Percentiles rank a stretch among this genome's conserved stretches.
These are phyloP conservation scores for Aristolochia californica DNA, from an alignment of 164 flowering plant species.

Conservation along the genomic window DNA sequence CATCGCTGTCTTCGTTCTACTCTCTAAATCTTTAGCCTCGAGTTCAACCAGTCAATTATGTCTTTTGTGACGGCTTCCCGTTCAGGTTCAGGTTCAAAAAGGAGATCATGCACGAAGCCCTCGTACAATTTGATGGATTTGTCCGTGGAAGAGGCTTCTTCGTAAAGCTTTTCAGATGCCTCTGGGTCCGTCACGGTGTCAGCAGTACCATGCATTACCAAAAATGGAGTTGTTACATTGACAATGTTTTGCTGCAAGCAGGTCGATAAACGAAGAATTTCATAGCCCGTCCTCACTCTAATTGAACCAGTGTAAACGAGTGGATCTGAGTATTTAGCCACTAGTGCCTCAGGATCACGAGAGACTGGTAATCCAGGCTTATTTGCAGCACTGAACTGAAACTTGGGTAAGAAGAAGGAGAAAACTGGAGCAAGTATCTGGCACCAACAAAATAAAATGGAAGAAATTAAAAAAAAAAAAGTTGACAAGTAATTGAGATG, in stretches of 20 bases:
- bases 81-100: constrained; percentile 86
- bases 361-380: constrained; percentile 58
- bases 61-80: constrained; percentile 32
- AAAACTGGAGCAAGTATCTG: constrained; percentile 78
- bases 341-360: constrained; percentile 63
- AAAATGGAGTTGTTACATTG: constrained; percentile 43
- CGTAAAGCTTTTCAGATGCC: constrained; percentile 51
- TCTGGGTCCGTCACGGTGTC: constrained; percentile 75
- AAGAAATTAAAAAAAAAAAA: background rate
- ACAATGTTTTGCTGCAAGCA: constrained; percentile 49
- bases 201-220: constrained; percentile 81
- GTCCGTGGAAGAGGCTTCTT: constrained; percentile 67
- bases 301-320: constrained; percentile 78
- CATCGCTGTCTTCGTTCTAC: no score
- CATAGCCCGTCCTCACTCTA: constrained; percentile 65
- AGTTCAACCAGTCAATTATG: constrained; percentile 63
- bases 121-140: constrained; percentile 60
- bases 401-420: constrained; percentile 54
- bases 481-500: background rate
- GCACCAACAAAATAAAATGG: background rate
- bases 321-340: constrained; percentile 83
- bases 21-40: constrained; percentile 16
- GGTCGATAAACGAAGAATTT: constrained; percentile 56
- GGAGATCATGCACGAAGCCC: constrained; percentile 74
- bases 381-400: constrained; percentile 53